Base-by-base conservation (phyloP, 345 rosid genomes). In the Lepidium aucheri region DNA sequence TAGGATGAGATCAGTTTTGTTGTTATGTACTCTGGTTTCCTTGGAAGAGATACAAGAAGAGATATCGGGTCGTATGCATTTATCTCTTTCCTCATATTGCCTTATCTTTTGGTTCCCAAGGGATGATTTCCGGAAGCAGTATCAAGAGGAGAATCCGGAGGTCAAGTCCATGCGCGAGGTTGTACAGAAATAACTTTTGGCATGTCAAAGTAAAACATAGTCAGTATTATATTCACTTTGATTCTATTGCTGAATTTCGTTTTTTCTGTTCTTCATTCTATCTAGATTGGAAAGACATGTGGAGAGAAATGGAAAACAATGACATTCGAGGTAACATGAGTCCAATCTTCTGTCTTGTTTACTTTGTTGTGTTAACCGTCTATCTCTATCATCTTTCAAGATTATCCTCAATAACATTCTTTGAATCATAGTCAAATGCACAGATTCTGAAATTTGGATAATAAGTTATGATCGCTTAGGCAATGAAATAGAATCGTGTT, bases 301-400 rank as follows among this genome's bases (percentile, higher is more conserved):
- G 97, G 98, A 67, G 97, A 84, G 77, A 90, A 86, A 81, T 93
- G 98, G 98, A 90, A 86, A 70, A 80, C 83, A 5, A 88, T 93
- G 96, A 80, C 83, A 2, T 88, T 81, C 18, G 95, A 93, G 87
- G 98, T 79, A 59, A n/a, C 12, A 36, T 62, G 49, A 30, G 26
- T 38, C 24, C 2, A 10, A 14, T 56, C 53, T 39, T 49, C 50
- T 54, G 38, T 61, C 44, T 9, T 16, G 17, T 8, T 39, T 35
- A n/a, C 11, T 67, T 53, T 59, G 20, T 49, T 60, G 11, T 52
- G 49, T 34, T 60, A 13, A 13, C 42, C 26, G 15, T 12, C 40
- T 34, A 33, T 7, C 43, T 69, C 41, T 36, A n/a, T 30, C 50
- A 47, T 44, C 57, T 38, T 10, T 52, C 44, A 38, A 18, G 8